Percentiles rank a stretch among this genome's conserved stretches.
Conservation (phyloP, 2,329 filamentous ascomycete genomes). For the Madurella mycetomatis region DNA sequence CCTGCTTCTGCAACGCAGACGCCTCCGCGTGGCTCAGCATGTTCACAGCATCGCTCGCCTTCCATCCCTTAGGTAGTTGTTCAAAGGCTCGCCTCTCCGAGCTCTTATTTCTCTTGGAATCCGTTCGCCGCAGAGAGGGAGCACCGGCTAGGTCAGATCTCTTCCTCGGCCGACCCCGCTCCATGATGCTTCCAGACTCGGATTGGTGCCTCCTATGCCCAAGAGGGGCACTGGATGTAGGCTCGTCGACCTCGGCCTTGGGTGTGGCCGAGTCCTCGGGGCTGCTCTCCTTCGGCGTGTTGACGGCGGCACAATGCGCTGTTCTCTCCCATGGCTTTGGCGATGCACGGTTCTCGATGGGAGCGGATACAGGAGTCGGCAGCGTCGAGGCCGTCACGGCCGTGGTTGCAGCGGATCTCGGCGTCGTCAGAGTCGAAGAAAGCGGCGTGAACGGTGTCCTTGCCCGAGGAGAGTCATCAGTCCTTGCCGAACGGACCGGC, state of each 20-base stretch:
- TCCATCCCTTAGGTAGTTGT: constrained; percentile 55
- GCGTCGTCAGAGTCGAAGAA: constrained; percentile 39
- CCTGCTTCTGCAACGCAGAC: constrained; percentile 52
- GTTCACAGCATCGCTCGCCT: constrained; percentile 47
- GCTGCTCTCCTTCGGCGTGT: constrained; percentile 28
- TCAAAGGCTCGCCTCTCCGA: constrained; percentile 57
- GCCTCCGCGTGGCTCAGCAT: constrained; percentile 48
- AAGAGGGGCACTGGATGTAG: constrained; percentile 22
- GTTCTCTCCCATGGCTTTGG: constrained; percentile 43
- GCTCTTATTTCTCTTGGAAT: constrained; percentile 44
- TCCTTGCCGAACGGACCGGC: constrained; percentile 37
- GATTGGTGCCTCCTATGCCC: constrained; percentile 52
- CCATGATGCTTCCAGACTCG: constrained; percentile 56
- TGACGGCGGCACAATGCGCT: constrained; percentile 24
- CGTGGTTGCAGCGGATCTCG: constrained; percentile 40
- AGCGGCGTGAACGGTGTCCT: constrained; percentile 44
- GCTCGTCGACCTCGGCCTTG: constrained; percentile 30
- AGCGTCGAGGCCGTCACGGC: constrained; percentile 38
- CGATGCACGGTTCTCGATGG: constrained; percentile 40
- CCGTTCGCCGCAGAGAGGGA: constrained; percentile 35
- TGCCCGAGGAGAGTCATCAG: constrained; percentile 45
- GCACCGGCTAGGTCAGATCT: constrained; percentile 40
- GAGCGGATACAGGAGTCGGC: constrained; percentile 49
- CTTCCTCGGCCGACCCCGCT: constrained; percentile 58
- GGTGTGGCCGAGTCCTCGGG: constrained; percentile 29